A percentile compares a stretch with the other conserved stretches of the same genome.
These are phyloP conservation scores for Hemisphaericaspora lyxosophila DNA, from an alignment of 1,139 yeast species.

Conservation along the genomic window DNA sequence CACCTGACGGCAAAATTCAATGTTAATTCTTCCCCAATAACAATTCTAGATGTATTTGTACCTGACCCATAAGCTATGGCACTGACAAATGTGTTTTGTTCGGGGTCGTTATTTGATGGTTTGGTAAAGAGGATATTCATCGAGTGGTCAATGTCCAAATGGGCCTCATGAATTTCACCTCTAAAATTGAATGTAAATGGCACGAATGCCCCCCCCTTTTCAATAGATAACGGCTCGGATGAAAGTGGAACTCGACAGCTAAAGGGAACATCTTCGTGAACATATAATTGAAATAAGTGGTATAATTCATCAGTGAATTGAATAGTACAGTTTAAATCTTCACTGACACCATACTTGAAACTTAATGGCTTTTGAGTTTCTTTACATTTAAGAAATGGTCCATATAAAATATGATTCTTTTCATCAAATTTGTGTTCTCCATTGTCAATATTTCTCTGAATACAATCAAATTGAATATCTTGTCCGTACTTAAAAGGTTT, in stretches of 20 bases:
- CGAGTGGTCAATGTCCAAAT: constrained; percentile 63
- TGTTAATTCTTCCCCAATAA: constrained; percentile 65
- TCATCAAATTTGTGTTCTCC: constrained; percentile 75
- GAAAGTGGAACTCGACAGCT: constrained; percentile 63
- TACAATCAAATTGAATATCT: constrained; percentile 57
- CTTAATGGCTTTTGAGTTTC: constrained; percentile 63
- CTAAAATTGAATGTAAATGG: constrained; percentile 68
- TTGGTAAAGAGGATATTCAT: constrained; percentile 55
- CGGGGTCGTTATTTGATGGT: constrained; percentile 28
- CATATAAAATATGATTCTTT: constrained; percentile 56
- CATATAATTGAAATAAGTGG: constrained; percentile 70
- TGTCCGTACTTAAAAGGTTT: constrained; percentile 45
- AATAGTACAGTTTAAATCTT: constrained; percentile 61
- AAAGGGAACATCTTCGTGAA: constrained; percentile 77
- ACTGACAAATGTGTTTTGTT: constrained; percentile 47
- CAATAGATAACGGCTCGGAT: constrained; percentile 41
- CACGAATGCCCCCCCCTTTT: constrained; percentile 51
- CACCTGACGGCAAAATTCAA: constrained; percentile 61
- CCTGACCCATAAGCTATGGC: constrained; percentile 67
- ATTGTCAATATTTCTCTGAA: constrained; percentile 63
- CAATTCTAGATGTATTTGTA: constrained; percentile 57
- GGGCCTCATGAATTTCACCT: constrained; percentile 68
- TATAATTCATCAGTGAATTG: constrained; percentile 64
- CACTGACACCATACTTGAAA: constrained; percentile 53
- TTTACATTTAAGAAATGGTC: constrained; percentile 59